Evolutionary conservation across 176 grass and related monocot species (phyloP).

Genomic region (Aegilops speltoides): DNA sequence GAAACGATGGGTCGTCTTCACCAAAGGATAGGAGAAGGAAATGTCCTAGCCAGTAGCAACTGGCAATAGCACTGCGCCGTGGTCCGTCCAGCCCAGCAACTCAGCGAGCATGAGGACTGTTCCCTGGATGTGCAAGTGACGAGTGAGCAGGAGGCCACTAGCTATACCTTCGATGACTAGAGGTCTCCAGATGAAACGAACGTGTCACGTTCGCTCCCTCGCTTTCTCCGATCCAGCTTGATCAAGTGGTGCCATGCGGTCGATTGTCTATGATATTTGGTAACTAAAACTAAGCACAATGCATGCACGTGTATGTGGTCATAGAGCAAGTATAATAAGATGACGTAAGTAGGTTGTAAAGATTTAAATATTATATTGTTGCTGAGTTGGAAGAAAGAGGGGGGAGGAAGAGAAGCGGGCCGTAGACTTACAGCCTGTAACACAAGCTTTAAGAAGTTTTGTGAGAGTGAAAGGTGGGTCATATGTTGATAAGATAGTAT

Average conservation of each 20-base stretch:
- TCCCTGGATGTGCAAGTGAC: background rate
- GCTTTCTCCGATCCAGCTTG: background rate
- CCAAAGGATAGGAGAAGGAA: background rate
- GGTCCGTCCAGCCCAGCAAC: background rate
- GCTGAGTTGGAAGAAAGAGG: too few species aligned
- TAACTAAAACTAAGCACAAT: background rate
- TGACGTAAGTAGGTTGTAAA: too few species aligned
- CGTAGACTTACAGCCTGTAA: too few species aligned
- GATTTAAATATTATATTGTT: too few species aligned
- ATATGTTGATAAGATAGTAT: too few species aligned
- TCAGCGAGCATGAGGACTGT: background rate
- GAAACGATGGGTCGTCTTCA: background rate
- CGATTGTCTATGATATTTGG: background rate
- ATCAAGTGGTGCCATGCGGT: background rate
- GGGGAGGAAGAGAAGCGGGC: too few species aligned
- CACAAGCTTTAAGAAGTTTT: too few species aligned
- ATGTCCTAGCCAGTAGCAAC: background rate
- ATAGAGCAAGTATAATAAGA: too few species aligned
- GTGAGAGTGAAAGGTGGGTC: too few species aligned
- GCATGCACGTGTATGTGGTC: too few species aligned
- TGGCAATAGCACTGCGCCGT: background rate
- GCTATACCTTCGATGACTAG: background rate
- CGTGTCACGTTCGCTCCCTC: background rate
- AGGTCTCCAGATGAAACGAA: background rate
- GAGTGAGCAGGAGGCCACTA: background rate